Evolutionary conservation across 2,329 filamentous ascomycete genomes (phyloP).

Genomic region (Capronia epimyces): DNA sequence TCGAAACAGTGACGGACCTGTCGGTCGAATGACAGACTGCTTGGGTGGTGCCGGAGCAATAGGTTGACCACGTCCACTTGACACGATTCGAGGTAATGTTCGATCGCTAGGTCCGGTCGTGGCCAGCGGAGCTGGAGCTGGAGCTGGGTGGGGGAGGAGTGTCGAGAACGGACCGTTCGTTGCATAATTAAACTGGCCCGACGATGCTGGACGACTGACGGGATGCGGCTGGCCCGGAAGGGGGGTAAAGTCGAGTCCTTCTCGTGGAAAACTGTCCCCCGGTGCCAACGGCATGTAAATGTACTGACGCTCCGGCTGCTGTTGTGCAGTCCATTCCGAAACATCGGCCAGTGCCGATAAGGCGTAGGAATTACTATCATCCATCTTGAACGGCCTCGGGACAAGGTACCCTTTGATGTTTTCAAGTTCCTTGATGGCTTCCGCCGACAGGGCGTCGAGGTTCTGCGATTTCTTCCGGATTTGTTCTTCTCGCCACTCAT

Average conservation of each 20-base stretch:
- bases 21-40: neutral
- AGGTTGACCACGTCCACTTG: slow-evolving; percentile 18
- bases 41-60: slow-evolving; percentile 23
- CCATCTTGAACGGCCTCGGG: slow-evolving; percentile 12
- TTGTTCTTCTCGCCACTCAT: slow-evolving; percentile 17
- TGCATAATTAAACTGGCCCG: neutral
- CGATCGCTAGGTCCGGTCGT: neutral
- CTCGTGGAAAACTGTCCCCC: slow-evolving; percentile 11
- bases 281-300: slow-evolving; percentile 22
- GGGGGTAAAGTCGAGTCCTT: slow-evolving; percentile 15
- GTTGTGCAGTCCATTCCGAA: slow-evolving; percentile 19
- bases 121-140: neutral
- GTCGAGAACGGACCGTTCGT: neutral
- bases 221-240: slow-evolving; percentile 5
- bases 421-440: slow-evolving; percentile 22
- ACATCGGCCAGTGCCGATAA: slow-evolving; percentile 28
- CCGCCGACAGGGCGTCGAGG: slow-evolving; percentile 19
- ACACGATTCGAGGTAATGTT: slow-evolving; percentile 4
- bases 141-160: neutral
- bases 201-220: slow-evolving; percentile 4
- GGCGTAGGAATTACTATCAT: slow-evolving; percentile 16
- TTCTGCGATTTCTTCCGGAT: slow-evolving; percentile 14
- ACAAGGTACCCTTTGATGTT: slow-evolving; percentile 15
- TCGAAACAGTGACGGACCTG: slow-evolving; percentile 10
- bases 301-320: slow-evolving; percentile 12